Evolutionary conservation across 192 early-diverging fungal species (phyloP), one percentile per base, ranked within the genome.

Genomic region (Helicostylum pulchrum): DNA sequence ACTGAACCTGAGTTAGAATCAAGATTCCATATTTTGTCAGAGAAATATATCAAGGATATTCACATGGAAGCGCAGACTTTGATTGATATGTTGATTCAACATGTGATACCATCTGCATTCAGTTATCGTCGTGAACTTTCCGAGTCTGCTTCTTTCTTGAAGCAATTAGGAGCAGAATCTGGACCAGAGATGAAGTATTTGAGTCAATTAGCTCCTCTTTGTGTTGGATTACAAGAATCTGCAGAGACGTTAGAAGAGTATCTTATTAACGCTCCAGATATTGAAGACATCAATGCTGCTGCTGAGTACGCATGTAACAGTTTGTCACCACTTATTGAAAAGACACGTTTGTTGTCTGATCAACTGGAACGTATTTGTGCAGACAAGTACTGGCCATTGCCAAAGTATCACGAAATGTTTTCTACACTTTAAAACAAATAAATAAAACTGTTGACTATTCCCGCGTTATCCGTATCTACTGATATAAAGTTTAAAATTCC

Each of bases 31-130:
- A 97, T 99, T 75, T 80, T 99, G 66, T 85, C 90, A 76, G 95
- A 99, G 83, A 95, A 94, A 78, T 99, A 97, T 73, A 85, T 88
- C 79, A 99, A 99, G 89, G 95, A 99, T 78, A 73, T 97, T 36
- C 65, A 90, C 42, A 94, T 97, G 60, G 97, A 99, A 83, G 91
- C 88, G 58, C 86, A 89, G 77, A 96, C 97, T 26, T 82, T 99
- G 68, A 77, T 85, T 57, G 80, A 82, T 72, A 85, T 99, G 80
- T 67, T 94, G 45, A 73, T 79, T 55, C 90, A 93, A 68, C 88
- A 89, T 66, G 89, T 99, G 48, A 79, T 99, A 52, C 97, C 97
- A 23, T 86, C 92, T 15, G 87, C 87, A 10, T 93, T 90, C 69
- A 78, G 85, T 47, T 97, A 92, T 90, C 87, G 95, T 77, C 91